phyloP scores from a whole-genome alignment of 495 filamentous ascomycete genomes.

The Tirmania nivea region DNA sequence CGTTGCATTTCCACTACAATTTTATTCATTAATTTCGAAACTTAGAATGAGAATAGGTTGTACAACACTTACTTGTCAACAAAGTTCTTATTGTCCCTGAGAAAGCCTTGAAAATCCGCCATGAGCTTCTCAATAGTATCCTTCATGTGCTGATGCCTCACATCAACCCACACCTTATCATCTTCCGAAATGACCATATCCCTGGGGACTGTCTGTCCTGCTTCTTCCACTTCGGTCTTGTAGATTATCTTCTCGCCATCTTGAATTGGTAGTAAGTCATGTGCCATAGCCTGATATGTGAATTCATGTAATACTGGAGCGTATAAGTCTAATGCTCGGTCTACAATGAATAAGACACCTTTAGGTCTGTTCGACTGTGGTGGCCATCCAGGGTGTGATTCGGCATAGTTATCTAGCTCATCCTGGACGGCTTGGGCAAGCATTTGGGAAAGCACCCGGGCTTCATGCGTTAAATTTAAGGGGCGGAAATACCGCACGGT shows the following conservation, averaged over 20 bases:
- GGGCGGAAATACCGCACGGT: slow-evolving; percentile 77
- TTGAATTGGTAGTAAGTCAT: slow-evolving; percentile 70
- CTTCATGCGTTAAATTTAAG: slow-evolving; percentile 56
- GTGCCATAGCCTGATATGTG: slow-evolving; percentile 94
- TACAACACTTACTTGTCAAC: slow-evolving; percentile 35
- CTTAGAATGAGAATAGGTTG: background rate
- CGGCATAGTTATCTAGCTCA: slow-evolving; percentile 66
- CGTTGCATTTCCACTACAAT: slow-evolving; percentile 32
- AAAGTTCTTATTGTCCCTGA: slow-evolving; percentile 85
- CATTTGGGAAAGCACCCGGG: slow-evolving; percentile 62
- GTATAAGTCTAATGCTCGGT: slow-evolving; percentile 77
- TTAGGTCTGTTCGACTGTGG: slow-evolving; percentile 49
- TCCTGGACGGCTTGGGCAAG: slow-evolving; percentile 82
- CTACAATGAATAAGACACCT: slow-evolving; percentile 65
- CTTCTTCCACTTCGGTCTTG: slow-evolving; percentile 1
- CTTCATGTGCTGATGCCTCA: slow-evolving; percentile 90
- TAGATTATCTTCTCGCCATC: slow-evolving; percentile 78
- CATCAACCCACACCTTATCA: slow-evolving; percentile 82
- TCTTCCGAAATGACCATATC: slow-evolving; percentile 77
- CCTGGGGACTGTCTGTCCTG: slow-evolving; percentile 49
- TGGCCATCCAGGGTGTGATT: slow-evolving; percentile 64
- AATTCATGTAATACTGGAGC: slow-evolving; percentile 85
- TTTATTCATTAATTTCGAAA: slow-evolving; percentile 4
- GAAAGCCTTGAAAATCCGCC: slow-evolving; percentile 75
- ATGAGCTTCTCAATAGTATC: slow-evolving; percentile 88